Base-by-base conservation (phyloP, 306 rosid species). In the Prunus mongolica region DNA sequence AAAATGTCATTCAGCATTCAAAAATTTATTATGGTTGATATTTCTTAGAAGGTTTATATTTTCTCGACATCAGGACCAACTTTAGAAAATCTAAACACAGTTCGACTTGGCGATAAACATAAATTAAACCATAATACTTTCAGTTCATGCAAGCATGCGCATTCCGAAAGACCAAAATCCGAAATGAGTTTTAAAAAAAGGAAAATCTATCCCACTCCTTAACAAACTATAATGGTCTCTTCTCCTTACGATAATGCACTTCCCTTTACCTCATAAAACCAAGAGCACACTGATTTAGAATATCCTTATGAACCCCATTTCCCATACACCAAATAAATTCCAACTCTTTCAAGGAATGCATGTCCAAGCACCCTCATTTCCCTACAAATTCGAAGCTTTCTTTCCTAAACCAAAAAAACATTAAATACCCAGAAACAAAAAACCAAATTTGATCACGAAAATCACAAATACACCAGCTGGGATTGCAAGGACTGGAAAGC, bases 241-340 rank as follows among this genome's bases (percentile, higher is more conserved):
- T 38, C 9, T 38, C 44, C 44, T 38, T 38, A 8, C 7, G 44
- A 1, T 7, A 38, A 38, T 38, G 44, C 44, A 38, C 44, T 38
- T 9, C 44, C 8, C 44, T 38, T 38, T 7, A 38, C 44, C 44
- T 38, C 44, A 38, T 38, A 6, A 38, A 38, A 38, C 44, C 44
- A 38, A 38, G 44, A 38, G 44, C 44, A 38, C 70, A 73, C 18
- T 46, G n/a, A 66, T 58, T 8, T 13, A 51, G 9, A 49, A 54
- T 51, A 52, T 68, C 80, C 47, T 83, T n/a, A 65, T n/a, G 30
- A 73, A 68, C 57, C 45, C 56, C 72, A 70, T 54, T 76, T 72
- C 50, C 69, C 51, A 60, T 69, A 64, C 60, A 71, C 28, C 47
- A 77, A 74, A 50, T 61, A 69, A 63, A 63, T 62, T 8, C 63